phyloP scores from a whole-genome alignment of 2,329 filamentous ascomycete genomes.

The Neurospora sp. region DNA sequence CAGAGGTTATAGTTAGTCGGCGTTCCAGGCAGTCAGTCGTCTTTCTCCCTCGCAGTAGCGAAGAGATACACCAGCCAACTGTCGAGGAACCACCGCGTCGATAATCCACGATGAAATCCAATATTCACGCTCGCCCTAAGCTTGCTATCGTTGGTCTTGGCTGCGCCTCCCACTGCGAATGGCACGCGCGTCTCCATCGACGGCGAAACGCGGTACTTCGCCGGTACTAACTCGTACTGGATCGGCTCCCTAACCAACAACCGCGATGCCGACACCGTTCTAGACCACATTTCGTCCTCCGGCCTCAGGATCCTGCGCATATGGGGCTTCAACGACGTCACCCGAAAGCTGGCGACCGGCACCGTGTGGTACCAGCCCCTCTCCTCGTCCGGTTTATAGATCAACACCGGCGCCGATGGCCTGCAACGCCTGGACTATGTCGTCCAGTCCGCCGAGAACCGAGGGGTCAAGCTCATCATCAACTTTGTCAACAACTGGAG shows the following conservation, averaged over 20 bases:
- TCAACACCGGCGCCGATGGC: no score
- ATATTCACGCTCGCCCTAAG: conserved; percentile 7
- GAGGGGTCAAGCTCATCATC: no score
- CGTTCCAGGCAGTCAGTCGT: neutral
- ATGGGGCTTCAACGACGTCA: no score
- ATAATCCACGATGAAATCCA: conserved; percentile 11
- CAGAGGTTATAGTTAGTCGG: neutral
- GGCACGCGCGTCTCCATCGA: conserved; percentile 30
- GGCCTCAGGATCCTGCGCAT: conserved; percentile 25
- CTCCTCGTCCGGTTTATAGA: no score
- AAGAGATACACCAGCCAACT: neutral
- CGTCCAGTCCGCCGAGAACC: no score
- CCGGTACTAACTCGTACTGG: conserved; percentile 48
- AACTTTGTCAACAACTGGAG: no score
- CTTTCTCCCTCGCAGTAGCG: neutral
- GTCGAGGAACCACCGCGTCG: neutral
- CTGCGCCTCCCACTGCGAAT: conserved; percentile 9
- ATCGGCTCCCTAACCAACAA: conserved; percentile 42
- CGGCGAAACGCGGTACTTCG: conserved; percentile 36
- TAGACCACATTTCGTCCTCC: conserved; percentile 37
- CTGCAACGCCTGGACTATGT: no score
- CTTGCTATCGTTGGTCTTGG: conserved; percentile 12
- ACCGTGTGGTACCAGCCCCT: no score
- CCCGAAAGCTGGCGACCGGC: no score
- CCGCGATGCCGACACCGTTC: conserved; percentile 42